phyloP scores from a whole-genome alignment of 2,329 filamentous ascomycete genomes.

The Beauveria sp. region DNA sequence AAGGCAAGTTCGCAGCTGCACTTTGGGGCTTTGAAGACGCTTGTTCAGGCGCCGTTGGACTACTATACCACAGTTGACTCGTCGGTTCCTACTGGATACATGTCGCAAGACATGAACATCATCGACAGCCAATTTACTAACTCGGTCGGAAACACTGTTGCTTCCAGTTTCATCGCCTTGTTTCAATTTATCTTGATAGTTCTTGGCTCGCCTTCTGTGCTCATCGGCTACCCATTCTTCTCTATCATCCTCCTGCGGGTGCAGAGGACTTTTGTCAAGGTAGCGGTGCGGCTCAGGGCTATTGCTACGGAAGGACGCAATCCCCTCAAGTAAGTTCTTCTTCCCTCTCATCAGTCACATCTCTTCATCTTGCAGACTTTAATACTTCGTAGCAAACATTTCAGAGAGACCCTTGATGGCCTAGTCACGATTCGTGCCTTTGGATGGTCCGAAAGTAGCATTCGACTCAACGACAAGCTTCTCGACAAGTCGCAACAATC shows the following conservation, averaged over 20 bases:
- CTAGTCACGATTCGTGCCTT: constrained; percentile 5
- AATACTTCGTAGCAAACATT: background rate
- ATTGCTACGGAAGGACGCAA: constrained; percentile 4
- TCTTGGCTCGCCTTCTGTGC: background rate
- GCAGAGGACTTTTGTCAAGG: background rate
- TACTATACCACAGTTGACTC: constrained; percentile 8
- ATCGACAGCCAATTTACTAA: constrained; percentile 2
- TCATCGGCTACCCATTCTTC: constrained; percentile 3
- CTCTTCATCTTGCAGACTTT: background rate
- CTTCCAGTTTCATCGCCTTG: background rate
- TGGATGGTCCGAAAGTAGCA: background rate
- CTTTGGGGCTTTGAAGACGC: background rate
- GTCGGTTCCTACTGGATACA: constrained; percentile 8
- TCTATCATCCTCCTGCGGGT: background rate
- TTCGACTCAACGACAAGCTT: background rate
- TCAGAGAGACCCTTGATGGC: constrained; percentile 2
- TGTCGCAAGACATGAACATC: constrained; percentile 6
- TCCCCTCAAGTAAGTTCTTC: background rate
- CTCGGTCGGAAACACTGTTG: background rate
- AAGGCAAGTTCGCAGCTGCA: constrained; percentile 3
- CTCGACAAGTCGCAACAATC: constrained; percentile 3
- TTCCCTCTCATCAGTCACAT: background rate
- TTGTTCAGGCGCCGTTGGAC: background rate
- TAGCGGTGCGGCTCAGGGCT: background rate
- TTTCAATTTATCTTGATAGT: constrained; percentile 1